Evolutionary conservation across 2,329 filamentous ascomycete species (phyloP), one percentile per base, ranked within the genome.

Genomic region (Trichothecium roseum): DNA sequence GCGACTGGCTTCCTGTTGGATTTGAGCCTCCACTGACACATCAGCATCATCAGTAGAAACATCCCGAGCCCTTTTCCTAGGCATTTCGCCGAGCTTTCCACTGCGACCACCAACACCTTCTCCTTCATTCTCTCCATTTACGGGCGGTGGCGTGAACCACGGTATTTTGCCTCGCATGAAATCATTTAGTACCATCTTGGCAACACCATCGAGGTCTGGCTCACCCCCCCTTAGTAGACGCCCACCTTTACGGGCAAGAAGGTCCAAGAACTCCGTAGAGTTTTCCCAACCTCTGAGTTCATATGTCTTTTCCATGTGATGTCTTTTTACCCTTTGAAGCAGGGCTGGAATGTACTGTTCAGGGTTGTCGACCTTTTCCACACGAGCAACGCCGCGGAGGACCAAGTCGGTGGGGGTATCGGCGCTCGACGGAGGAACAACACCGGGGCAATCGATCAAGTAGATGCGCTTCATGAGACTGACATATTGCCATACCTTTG

Each of bases 401-500:
- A 98, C 69, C 37, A 98, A 81, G 45, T 95, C 88, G 49, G 88
- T 78, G 18, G 88, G 84, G 0, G 81, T 84, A 51, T 95, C 89
- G 37, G 77, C 76, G 42, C 77, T 77, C 44, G 84, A 91, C 0
- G 91, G 89, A 4, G 91, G 91, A 1, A 96, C 91, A 28, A 98
- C 87, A 58, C 91, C 91, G 28, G 91, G 91, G 51, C 89, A 96
- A 51, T 98, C 91, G 48, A 98, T 96, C 37, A 98, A 73, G 59
- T 64, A 70, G 29, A 94, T 94, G 36, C 86, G 72, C 64, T 88
- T 93, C 84, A 94, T 94, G 40, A 96, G 62, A 3, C 87, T 94
- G 46, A 95, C 86, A 53, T 95, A 95, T 56, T 95, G 89, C 89
- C 91, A 96, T 20, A 95, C 84, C 62, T 95, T 96, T 24, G 89